Evolutionary conservation across 2,329 filamentous ascomycete species (phyloP), one percentile per base, ranked within the genome.

Genomic region (Colletotrichum noveboracense): DNA sequence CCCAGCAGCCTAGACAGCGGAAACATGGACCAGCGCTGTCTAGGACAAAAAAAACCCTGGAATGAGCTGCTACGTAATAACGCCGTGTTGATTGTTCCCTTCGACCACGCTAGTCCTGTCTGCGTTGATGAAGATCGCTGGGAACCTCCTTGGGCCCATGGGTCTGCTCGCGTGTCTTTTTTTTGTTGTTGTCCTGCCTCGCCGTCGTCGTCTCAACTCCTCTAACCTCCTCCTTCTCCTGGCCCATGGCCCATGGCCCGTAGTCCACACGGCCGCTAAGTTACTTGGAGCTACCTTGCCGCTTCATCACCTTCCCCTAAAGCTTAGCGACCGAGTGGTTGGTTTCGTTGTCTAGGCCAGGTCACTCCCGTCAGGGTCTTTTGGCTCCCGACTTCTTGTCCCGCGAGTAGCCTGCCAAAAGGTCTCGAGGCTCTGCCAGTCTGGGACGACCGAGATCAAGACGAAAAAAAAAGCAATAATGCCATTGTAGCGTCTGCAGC

Each of bases 1-100:
- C 32, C 13, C 38, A 32, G 12, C 34, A 38, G 60, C 30, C 34
- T 38, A 61, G 32, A 68, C 21, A 38, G 52, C 48, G 30, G 68
- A 58, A 72, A 34, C 72, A 75, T 30, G 72, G 62, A 56, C 69
- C 68, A 56, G 24, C 62, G 62, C 56, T 67, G 72, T n/a, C 58
- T 48, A 52, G 26, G n/a, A 56, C 24, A 34, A 64, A 71, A 62
- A 72, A 34, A 55, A 75, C 73, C 73, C 73, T 75, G 73, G 68
- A 72, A 75, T 75, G 62, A 72, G 70, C 34, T 61, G 26, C 68
- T 72, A 75, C 73, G 69, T 72, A 75, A 67, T 58, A 66, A 64
- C 66, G 66, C 62, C 30, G 30, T 66, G 61, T 16, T 34, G 34
- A 43, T 32, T 36, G 32, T 30, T 55, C 48, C 34, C 60, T 43